Evolutionary conservation across 1,139 yeast genomes (phyloP).

Genomic region (Candida sp.): DNA sequence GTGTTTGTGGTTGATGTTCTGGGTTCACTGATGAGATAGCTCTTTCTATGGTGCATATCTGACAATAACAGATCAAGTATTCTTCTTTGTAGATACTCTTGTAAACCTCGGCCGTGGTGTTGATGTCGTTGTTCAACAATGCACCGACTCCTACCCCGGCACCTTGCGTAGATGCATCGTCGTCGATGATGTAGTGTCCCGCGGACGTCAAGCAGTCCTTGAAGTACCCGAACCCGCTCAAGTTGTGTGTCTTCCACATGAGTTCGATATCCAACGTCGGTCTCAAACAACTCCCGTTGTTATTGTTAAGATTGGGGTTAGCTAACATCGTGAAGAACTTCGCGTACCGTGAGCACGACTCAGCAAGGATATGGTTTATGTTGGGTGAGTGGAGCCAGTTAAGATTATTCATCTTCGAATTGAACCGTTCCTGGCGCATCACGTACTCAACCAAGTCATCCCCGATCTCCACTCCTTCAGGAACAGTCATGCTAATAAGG

Average conservation of each 20-base stretch:
- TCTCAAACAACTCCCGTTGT: conserved; percentile 19
- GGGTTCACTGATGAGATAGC: conserved; percentile 10
- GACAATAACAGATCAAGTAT: conserved; percentile 20
- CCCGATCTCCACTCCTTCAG: conserved; percentile 19
- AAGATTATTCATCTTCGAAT: conserved; percentile 29
- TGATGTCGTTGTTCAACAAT: conserved; percentile 13
- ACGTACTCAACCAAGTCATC: conserved; percentile 37
- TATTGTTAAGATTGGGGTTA: not conserved
- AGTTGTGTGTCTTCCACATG: conserved; percentile 44
- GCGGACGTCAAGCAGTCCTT: conserved; percentile 17
- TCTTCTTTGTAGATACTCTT: conserved; percentile 13
- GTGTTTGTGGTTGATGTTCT: not conserved
- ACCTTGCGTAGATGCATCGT: conserved; percentile 9
- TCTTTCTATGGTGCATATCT: conserved; percentile 14
- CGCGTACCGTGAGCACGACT: conserved; percentile 26
- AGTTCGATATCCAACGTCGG: conserved; percentile 45
- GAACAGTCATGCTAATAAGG: conserved; percentile 22
- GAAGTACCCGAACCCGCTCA: conserved; percentile 27
- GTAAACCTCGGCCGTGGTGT: conserved; percentile 17
- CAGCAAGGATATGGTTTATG: conserved; percentile 20
- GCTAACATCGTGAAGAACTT: conserved; percentile 24
- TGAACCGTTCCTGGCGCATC: conserved; percentile 33
- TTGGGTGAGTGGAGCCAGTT: conserved; percentile 31
- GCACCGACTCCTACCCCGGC: conserved; percentile 8
- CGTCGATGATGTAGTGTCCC: conserved; percentile 16